Evolutionary conservation across 2,329 filamentous ascomycete species (phyloP).

Genomic region (Fusarium sarcochroum): DNA sequence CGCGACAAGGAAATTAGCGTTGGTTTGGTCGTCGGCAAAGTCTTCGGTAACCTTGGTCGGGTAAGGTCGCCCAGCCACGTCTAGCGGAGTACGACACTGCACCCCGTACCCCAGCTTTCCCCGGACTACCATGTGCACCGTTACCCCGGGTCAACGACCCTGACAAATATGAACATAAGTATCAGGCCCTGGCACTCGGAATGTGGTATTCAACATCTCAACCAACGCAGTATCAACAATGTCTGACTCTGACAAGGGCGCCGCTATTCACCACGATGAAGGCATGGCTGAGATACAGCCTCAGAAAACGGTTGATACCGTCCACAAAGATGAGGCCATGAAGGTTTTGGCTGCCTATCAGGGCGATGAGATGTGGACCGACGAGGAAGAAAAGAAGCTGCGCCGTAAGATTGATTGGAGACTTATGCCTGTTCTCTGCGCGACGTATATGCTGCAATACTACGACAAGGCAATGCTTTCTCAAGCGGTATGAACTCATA

Average conservation of each 20-base stretch:
- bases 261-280: constrained; percentile 26
- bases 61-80: constrained; percentile 15
- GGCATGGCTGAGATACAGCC: constrained; percentile 3
- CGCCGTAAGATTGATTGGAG: constrained; percentile 49
- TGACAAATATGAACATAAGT: constrained; percentile 33
- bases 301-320: constrained; percentile 32
- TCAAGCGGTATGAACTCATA: constrained; percentile 59
- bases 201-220: not conserved
- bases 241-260: constrained; percentile 38
- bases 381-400: constrained; percentile 59
- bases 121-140: not conserved
- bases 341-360: constrained; percentile 58
- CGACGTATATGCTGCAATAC: constrained; percentile 62
- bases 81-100: not conserved
- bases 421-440: constrained; percentile 61
- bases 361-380: constrained; percentile 59
- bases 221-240: constrained; percentile 15
- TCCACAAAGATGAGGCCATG: constrained; percentile 50
- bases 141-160: constrained; percentile 23
- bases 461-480: constrained; percentile 68
- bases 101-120: constrained; percentile 3
- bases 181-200: constrained; percentile 15
- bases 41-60: constrained; percentile 21
- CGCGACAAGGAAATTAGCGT: constrained; percentile 4
- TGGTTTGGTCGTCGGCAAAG: constrained; percentile 14